Base-by-base conservation (phyloP, 129 eudicot species). In the Scalesia atractyloides region DNA sequence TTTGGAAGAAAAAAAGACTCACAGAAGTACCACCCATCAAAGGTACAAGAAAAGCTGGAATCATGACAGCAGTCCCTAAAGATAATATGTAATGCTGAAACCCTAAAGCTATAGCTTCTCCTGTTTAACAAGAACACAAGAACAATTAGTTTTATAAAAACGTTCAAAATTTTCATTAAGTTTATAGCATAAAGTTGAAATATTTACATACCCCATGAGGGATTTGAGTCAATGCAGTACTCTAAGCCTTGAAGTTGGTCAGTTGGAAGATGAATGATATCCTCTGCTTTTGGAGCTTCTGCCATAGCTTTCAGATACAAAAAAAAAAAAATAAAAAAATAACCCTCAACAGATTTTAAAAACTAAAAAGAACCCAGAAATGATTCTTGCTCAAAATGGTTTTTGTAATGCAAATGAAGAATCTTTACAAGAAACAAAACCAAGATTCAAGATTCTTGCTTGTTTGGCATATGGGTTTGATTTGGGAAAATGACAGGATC, bases 11-110 rank as follows among this genome's bases (percentile, higher is more conserved):
- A 73, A 49, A 73, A 49, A 18, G 26, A 56, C 99, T 88, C 69
- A 95, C 99, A 74, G 93, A 86, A 78, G 80, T 70, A 72, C 99
- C 99, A 61, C 97, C 99, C 99, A 95, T 95, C 77, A 86, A 78
- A 62, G 97, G 96, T 76, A 95, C 97, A 52, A 95, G 97, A 82
- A 95, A 88, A 8, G 96, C 63, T 14, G 99, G 99, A 74, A 95
- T 95, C 99, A 95, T 95, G 19, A 95, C 99, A 7, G 99, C 96
- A 72, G 99, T 95, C 79, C 99, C 99, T 76, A 95, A 82, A 14
- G 99, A 84, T 89, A 95, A 74, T 47, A 95, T 90, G 78, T 95
- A 95, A 73, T 95, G 97, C 39, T 95, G 99, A 83, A 95, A 95
- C 49, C 99, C 99, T 79, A 95, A 75, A 33, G 90, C 94, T 68